Base-by-base conservation (phyloP, 2,329 filamentous ascomycete genomes). In the Zarea fungicola region DNA sequence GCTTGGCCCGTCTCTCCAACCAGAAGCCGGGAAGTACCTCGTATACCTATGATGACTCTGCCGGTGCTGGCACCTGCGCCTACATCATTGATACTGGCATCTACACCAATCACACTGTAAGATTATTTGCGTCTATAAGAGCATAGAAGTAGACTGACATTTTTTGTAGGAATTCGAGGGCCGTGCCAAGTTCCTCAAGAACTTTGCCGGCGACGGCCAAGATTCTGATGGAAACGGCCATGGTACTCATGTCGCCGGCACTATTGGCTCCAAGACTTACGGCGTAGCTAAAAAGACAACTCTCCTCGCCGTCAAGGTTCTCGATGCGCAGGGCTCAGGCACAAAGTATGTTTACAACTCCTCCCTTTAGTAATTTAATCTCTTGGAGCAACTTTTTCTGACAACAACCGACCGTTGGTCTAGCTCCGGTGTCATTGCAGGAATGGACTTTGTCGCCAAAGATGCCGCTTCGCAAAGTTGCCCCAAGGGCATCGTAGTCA, bases 221-320 rank as follows among this genome's bases (percentile, higher is more conserved):
- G 58, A 76, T 58, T 68, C 66, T 4, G 75, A 79, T 51, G 67
- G 73, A 53, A 75, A 78, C 54, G 77, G 77, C 10, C 78, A 81
- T 62, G 78, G 78, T 32, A 77, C 71, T 26, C 78, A 81, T 64
- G 75, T 78, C 19, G 71, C 75, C 5, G 78, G 76, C 23, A 81
- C 76, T 6, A 72, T 79, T 35, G 78, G 68, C n/a, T 74, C 76
- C 18, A 65, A 61, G 34, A 80, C 73, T 1, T 80, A 75, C 48
- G 78, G 78, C 54, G 75, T 81, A 2, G 74, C 77, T 57, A 81
- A 81, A 66, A 73, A 72, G 44, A 72, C 70, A 42, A 63, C 65
- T 42, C 61, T 80, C 31, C 60, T 77, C 36, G 73, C 68, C 39
- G 73, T 80, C 60, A 80, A 80, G 67, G 76, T 78, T 3, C 65